phyloP scores from a whole-genome alignment of 2,329 filamentous ascomycete species.

The Clarireedia hainanense region DNA sequence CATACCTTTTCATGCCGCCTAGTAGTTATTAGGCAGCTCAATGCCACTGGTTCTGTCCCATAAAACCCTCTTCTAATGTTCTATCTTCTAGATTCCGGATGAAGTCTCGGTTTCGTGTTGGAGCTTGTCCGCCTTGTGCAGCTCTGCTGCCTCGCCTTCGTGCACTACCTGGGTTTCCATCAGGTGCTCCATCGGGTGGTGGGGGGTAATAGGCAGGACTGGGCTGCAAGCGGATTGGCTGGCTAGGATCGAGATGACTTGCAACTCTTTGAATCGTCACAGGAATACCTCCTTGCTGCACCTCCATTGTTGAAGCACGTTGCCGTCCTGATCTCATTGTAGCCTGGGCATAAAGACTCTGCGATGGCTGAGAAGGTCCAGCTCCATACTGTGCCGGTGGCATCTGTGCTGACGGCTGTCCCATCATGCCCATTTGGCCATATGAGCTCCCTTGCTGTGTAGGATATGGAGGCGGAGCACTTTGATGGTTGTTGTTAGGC shows the following conservation, averaged over 20 bases:
- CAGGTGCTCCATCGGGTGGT: slow-evolving; percentile 71
- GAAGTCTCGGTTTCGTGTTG: slow-evolving; percentile 68
- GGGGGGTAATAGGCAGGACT: slow-evolving; percentile 97
- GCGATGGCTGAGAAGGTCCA: slow-evolving; percentile 41
- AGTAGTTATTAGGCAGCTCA: slow-evolving; percentile 35
- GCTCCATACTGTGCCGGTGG: slow-evolving; percentile 54
- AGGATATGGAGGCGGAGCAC: slow-evolving; percentile 70
- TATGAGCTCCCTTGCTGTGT: slow-evolving; percentile 61
- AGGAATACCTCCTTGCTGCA: slow-evolving; percentile 87
- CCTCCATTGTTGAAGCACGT: slow-evolving; percentile 92
- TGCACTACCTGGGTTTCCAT: slow-evolving; percentile 49
- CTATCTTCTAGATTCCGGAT: slow-evolving; percentile 92
- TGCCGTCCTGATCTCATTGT: slow-evolving; percentile 73
- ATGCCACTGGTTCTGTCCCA: slow-evolving; percentile 62
- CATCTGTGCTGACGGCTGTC: slow-evolving; percentile 56
- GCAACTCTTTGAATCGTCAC: slow-evolving; percentile 89
- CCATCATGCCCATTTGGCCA: slow-evolving; percentile 63
- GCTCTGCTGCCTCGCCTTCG: slow-evolving; percentile 70
- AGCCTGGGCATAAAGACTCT: slow-evolving; percentile 66
- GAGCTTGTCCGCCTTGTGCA: slow-evolving; percentile 47
- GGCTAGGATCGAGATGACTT: slow-evolving; percentile 89
- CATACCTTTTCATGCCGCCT: background rate
- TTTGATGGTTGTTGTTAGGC: slow-evolving; percentile 43
- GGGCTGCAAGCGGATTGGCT: slow-evolving; percentile 87
- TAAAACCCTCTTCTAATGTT: slow-evolving; percentile 87